These are phyloP conservation scores for Bruguiera gymnorhiza DNA, from an alignment of 345 rosid species.

Conservation along the genomic window DNA sequence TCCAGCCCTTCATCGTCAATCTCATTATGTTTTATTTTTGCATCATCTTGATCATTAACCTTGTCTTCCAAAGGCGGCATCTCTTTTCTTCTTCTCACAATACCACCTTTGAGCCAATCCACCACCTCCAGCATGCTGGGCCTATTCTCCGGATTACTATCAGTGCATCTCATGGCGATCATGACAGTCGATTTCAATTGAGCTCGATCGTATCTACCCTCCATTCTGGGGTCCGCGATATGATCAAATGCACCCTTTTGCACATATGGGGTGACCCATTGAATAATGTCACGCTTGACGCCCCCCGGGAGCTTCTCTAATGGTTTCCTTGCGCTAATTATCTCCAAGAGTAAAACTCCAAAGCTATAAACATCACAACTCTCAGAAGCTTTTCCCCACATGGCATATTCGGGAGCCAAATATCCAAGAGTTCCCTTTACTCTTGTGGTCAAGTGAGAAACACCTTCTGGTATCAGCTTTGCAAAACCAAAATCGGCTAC, in stretches of 20 bases:
- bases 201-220: constrained; percentile 38
- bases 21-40: constrained; percentile 1
- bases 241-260: constrained; percentile 49
- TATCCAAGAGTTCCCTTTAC: constrained; percentile 70
- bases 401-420: constrained; percentile 73
- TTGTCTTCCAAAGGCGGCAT: constrained; percentile 6
- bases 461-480: constrained; percentile 60
- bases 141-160: constrained; percentile 43
- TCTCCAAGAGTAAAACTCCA: constrained; percentile 57
- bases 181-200: constrained; percentile 36
- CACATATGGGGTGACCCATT: constrained; percentile 52
- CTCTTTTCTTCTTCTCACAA: constrained; percentile 29
- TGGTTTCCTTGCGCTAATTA: constrained; percentile 54
- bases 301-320: constrained; percentile 56
- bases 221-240: constrained; percentile 49
- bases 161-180: constrained; percentile 49
- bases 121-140: constrained; percentile 58
- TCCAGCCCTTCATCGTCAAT: constrained; percentile 16
- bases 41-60: constrained; percentile 18
- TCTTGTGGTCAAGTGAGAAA: constrained; percentile 58
- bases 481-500: constrained; percentile 77
- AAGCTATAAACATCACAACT: constrained; percentile 68
- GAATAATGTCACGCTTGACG: constrained; percentile 51
- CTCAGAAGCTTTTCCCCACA: constrained; percentile 75
- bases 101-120: constrained; percentile 45